Evolutionary conservation across 768 basidiomycete species (phyloP).

Genomic region (Guyanaporus albipodus): DNA sequence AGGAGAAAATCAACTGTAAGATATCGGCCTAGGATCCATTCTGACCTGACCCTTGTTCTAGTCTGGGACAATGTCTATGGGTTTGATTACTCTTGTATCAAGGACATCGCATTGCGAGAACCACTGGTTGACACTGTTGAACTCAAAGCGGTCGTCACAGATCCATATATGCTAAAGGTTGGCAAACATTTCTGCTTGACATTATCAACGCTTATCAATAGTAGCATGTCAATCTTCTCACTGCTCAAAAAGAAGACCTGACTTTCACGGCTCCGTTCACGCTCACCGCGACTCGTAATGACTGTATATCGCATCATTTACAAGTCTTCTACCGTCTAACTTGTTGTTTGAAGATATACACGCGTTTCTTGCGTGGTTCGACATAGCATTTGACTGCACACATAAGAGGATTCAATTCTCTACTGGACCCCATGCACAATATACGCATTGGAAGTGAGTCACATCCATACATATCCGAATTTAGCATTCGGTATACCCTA

Average conservation of each 20-base stretch:
- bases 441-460: constrained; percentile 94
- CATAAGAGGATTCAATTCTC: constrained; percentile 96
- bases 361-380: constrained; percentile 99
- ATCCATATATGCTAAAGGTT: constrained; percentile 88
- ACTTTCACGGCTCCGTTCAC: constrained; percentile 79
- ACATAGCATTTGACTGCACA: constrained; percentile 90
- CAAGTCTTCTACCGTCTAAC: neutral
- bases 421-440: constrained; percentile 95
- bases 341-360: constrained; percentile 65
- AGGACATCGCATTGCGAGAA: constrained; percentile 94
- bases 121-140: constrained; percentile 99
- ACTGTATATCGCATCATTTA: constrained; percentile 58
- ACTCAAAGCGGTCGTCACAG: constrained; percentile 89
- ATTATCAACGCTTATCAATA: constrained; percentile 3
- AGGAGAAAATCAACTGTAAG: constrained; percentile 97
- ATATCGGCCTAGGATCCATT: neutral
- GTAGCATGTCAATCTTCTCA: constrained; percentile 85
- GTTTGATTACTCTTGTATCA: constrained; percentile 99
- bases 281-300: constrained; percentile 79
- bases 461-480: neutral
- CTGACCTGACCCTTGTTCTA: constrained; percentile 30
- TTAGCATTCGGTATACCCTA: neutral
- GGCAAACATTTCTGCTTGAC: constrained; percentile 8
- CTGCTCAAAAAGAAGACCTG: constrained; percentile 93
- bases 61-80: constrained; percentile 99